Evolutionary conservation across 352 stramenopile species (phyloP), one percentile per base, ranked within the genome.

Genomic region (Phytophthora parvispora): DNA sequence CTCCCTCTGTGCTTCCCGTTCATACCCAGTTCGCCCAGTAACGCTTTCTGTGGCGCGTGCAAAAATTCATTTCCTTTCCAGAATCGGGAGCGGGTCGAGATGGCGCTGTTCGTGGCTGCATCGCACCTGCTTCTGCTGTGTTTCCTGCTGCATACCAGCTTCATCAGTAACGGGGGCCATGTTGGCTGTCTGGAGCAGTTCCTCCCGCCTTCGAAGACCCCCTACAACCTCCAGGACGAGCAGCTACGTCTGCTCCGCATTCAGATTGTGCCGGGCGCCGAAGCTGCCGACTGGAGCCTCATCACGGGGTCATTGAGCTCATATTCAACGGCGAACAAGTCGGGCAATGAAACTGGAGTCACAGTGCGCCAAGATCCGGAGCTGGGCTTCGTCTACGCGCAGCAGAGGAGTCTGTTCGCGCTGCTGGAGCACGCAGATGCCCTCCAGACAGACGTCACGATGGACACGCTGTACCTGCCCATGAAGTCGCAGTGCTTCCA

Each of bases 331-430:
- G 2, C 24, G 22, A 51, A 56, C 18, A n/a, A 1, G 9, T 57
- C 22, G 16, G 29, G 13, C 5, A 61, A 47, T 59, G 32, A 2
- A 31, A 50, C 51, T 1, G 40, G 12, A 9, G 45, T 22, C 38
- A 36, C 53, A 24, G 22, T 29, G 0, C 61, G 69, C 20, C 63
- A 12, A 9, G 56, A 74, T 60, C 51, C 53, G n/a, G 43, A 64
- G 12, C 64, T 74, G 29, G 83, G 84, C 24, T 94, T 82, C 63
- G 69, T 97, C 6, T 97, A 86, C 60, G 88, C 85, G 1, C 67
- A 84, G 6, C 75, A 95, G 48, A 89, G 81, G 24, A 87, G 75
- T 22, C 66, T 95, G 3, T 72, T 97, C n/a, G 79, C 88, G 53
- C 77, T 97, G 28, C 51, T 86, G 5, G 74, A 89, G 52, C 69